Evolutionary conservation across 2,329 filamentous ascomycete genomes (phyloP).

Genomic region (Ophiostoma sp.): DNA sequence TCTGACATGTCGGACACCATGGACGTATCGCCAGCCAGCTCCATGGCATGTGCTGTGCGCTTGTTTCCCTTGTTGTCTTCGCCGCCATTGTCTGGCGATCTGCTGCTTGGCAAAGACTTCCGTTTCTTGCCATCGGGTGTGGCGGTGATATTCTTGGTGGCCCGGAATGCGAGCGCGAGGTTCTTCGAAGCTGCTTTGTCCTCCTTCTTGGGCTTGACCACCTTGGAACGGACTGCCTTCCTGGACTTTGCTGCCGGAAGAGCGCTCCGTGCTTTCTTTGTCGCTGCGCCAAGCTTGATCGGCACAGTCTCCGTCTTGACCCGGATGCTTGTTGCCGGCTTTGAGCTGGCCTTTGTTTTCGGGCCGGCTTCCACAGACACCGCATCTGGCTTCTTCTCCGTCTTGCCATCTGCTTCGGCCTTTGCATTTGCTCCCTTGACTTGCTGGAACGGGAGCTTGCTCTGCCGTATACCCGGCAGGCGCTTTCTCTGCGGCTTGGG

Average conservation of each 20-base stretch:
- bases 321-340: neutral
- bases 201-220: constrained; percentile 35
- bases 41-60: neutral
- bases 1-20: constrained; percentile 1
- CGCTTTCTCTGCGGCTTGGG: constrained; percentile 41
- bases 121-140: constrained; percentile 18
- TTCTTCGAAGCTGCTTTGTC: constrained; percentile 21
- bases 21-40: neutral
- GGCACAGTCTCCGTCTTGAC: neutral
- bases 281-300: constrained; percentile 21
- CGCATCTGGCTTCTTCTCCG: constrained; percentile 13
- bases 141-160: constrained; percentile 38
- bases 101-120: constrained; percentile 17
- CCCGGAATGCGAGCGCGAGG: constrained; percentile 41
- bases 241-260: constrained; percentile 28
- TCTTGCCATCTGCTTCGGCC: neutral
- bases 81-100: neutral
- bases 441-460: constrained; percentile 43
- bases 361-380: neutral
- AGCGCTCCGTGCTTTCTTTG: constrained; percentile 16
- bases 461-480: constrained; percentile 46
- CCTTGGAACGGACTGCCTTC: constrained; percentile 33
- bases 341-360: neutral
- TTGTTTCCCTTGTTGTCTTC: neutral
- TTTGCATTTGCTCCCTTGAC: constrained; percentile 14